Base-by-base conservation (phyloP, 2,329 filamentous ascomycete species). In the Epichloe uncinata region DNA sequence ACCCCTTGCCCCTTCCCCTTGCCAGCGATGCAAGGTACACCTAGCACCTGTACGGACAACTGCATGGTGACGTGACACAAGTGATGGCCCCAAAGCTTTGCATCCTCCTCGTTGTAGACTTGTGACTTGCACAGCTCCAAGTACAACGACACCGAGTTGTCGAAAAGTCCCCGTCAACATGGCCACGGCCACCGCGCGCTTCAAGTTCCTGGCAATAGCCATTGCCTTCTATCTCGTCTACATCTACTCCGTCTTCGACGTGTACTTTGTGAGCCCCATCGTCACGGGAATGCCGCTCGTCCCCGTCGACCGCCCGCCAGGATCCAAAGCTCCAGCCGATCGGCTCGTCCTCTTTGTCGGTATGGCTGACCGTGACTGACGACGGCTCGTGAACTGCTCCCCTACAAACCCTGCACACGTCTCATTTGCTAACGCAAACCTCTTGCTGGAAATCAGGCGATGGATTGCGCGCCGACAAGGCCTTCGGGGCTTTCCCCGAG, bases 221-320 rank as follows among this genome's bases (percentile, higher is more conserved):
- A 78, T 96, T 63, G 72, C 91, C 53, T 98, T 98, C 66, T 93
- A 98, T 69, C 67, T 97, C 49, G 79, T 95, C 56, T 98, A 98
- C 67, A 84, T 95, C 50, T 86, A 84, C 64, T 95, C 89, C 53
- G 97, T 97, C 61, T 98, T 98, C 70, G 90, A 96, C 67, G 93
- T 97, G 56, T 97, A 98, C 70, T 98, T 98, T 64, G 89, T 96
- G 63, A 96, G 89, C 65, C 93, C 93, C 18, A 93, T 98, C 58
- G 93, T 98, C 50, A 85, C 84, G 71, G 93, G 93, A 63, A 98
- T 98, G 93, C 81, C 78, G 61, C 78, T 89, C 52, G 90, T 88
- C 67, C 70, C 73, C 43, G 74, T 94, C 37, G 79, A 89, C 52
- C 75, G 82, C 50, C 70, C 77, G 37, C 58, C 68, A 41, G 69